Percentiles rank a stretch among this genome's conserved stretches.
These are phyloP conservation scores for Gamarada debralockiae DNA, from an alignment of 495 filamentous ascomycete genomes.

Conservation along the genomic window DNA sequence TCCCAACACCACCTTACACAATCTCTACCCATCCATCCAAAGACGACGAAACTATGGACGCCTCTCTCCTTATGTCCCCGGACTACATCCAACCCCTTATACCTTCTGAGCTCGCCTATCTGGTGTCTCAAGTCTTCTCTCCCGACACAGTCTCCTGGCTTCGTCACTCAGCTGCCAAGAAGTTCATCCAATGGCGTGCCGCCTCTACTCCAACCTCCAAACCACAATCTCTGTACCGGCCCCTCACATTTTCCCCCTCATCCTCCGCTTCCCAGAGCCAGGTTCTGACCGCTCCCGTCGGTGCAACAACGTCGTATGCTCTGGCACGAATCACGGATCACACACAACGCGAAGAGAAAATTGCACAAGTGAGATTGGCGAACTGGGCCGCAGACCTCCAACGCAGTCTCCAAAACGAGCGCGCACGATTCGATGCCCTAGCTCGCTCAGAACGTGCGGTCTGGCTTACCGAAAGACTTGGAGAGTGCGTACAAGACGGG, in stretches of 20 bases:
- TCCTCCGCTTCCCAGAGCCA: slow-evolving; percentile 11
- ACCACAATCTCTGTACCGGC: slow-evolving; percentile 23
- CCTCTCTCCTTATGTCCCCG: slow-evolving; percentile 89
- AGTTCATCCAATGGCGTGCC: slow-evolving; percentile 68
- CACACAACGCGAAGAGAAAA: slow-evolving; percentile 64
- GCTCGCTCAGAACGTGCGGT: slow-evolving; percentile 68
- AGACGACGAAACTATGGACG: slow-evolving; percentile 91
- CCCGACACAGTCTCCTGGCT: slow-evolving; percentile 80
- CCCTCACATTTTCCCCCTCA: background rate
- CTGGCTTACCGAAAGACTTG: slow-evolving; percentile 74
- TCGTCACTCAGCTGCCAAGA: slow-evolving; percentile 80
- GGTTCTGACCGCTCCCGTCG: slow-evolving; percentile 24
- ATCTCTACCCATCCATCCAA: slow-evolving; percentile 74
- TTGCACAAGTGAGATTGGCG: slow-evolving; percentile 76
- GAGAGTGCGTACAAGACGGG: slow-evolving; percentile 71
- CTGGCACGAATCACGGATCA: slow-evolving; percentile 69
- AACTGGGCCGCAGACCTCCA: slow-evolving; percentile 93
- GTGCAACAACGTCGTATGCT: slow-evolving; percentile 54
- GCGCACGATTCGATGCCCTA: slow-evolving; percentile 68
- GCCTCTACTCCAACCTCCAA: slow-evolving; percentile 22
- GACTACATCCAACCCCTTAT: slow-evolving; percentile 87
- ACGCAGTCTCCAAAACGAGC: slow-evolving; percentile 75
- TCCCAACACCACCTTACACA: slow-evolving; percentile 57
- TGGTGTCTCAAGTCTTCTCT: slow-evolving; percentile 76
- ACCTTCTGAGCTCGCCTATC: slow-evolving; percentile 64